Percentiles rank a stretch among this genome's conserved stretches.
Evolutionary conservation across 2,329 filamentous ascomycete species (phyloP).

Genomic region (Diaporthe ilicicola): DNA sequence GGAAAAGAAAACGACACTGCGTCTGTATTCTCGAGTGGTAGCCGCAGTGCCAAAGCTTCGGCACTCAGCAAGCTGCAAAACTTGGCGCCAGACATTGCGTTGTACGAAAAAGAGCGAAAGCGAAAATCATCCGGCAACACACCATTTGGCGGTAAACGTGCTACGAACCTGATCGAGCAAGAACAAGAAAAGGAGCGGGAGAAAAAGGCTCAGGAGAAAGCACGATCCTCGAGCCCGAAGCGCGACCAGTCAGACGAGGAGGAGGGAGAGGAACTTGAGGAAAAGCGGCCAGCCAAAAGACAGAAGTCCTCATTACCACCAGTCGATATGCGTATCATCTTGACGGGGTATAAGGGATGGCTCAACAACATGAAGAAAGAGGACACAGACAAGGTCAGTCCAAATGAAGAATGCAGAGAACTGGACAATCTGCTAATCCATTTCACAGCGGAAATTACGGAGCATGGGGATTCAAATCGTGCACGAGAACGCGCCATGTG

Average conservation of each 20-base stretch:
- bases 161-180: conserved; percentile 66
- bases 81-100: conserved; percentile 82
- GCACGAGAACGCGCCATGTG: conserved; percentile 77
- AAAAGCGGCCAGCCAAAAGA: conserved; percentile 66
- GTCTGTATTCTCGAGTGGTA: conserved; percentile 70
- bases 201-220: conserved; percentile 39
- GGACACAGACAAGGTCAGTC: conserved; percentile 78
- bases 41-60: conserved; percentile 87
- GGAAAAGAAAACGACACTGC: conserved; percentile 89
- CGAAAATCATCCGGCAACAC: conserved; percentile 61
- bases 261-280: conserved; percentile 56
- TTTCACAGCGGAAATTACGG: conserved; percentile 76
- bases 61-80: conserved; percentile 80
- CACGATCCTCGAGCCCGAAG: conserved; percentile 49
- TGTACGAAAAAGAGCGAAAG: conserved; percentile 95
- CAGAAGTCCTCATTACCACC: conserved; percentile 69
- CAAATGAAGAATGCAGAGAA: conserved; percentile 33
- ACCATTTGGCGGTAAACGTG: conserved; percentile 70
- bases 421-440: conserved; percentile 32
- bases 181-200: conserved; percentile 46
- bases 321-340: conserved; percentile 77
- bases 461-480: conserved; percentile 84
- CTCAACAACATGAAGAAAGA: conserved; percentile 76
- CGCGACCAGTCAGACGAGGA: conserved; percentile 43
- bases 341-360: conserved; percentile 90